Conservation (phyloP, 179 eudicot species). For the Gypsophila paniculata region DNA sequence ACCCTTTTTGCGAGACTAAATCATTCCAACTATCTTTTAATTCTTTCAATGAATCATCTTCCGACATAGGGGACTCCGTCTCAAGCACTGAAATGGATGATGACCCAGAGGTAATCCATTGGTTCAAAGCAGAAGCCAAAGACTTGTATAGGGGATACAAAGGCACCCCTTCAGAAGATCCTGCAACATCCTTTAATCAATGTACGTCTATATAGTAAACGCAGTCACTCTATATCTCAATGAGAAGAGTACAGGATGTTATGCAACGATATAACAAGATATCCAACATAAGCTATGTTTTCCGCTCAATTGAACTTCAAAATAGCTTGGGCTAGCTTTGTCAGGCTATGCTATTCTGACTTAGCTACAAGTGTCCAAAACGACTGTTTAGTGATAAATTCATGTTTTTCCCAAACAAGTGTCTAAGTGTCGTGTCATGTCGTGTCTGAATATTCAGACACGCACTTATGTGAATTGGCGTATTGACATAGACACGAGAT, state of each 20-base stretch:
- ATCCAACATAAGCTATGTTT: not conserved
- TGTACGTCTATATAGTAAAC: not conserved
- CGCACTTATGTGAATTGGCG: not conserved
- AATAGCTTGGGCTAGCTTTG: not conserved
- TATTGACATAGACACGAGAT: not conserved
- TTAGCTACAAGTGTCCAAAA: not conserved
- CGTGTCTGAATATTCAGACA: not conserved
- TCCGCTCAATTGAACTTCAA: not conserved
- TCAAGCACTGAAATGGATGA: conserved; percentile 29
- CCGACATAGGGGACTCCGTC: conserved; percentile 26
- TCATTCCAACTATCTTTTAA: conserved; percentile 46
- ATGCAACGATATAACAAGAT: not conserved
- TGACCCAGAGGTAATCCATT: conserved; percentile 42
- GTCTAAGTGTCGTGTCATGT: not conserved
- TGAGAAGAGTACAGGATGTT: not conserved
- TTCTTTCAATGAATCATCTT: conserved; percentile 35
- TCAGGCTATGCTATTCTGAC: not conserved
- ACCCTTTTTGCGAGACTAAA: conserved; percentile 50
- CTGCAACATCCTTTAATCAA: conserved; percentile 25
- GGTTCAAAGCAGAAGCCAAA: conserved; percentile 54
- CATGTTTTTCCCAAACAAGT: not conserved
- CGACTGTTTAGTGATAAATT: not conserved
- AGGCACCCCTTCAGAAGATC: conserved; percentile 55
- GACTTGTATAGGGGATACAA: conserved; percentile 68
- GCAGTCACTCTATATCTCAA: not conserved